Percentiles rank a stretch among this genome's conserved stretches.
Evolutionary conservation across 495 filamentous ascomycete genomes (phyloP).

Genomic region (Penicillium cinerascens): DNA sequence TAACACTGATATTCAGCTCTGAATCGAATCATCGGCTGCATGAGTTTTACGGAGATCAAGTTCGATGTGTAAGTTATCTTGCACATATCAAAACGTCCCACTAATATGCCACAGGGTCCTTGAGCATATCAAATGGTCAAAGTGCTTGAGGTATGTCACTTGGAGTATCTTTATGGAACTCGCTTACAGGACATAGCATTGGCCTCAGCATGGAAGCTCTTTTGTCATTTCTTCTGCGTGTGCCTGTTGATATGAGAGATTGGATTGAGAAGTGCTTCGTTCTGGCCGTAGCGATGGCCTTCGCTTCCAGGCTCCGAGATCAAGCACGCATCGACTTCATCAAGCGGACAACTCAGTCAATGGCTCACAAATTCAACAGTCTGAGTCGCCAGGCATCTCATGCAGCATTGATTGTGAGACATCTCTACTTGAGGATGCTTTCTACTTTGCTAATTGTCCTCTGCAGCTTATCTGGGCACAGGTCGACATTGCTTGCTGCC

Average conservation of each 20-base stretch:
- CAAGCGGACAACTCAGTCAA: conserved; percentile 33
- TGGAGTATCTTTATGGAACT: background rate
- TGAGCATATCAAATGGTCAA: background rate
- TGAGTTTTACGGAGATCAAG: background rate
- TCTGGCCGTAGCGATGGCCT: conserved; percentile 22
- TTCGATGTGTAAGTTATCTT: background rate
- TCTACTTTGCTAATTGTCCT: conserved; percentile 12
- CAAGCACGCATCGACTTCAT: conserved; percentile 26
- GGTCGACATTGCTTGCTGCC: conserved; percentile 54
- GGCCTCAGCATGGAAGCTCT: conserved; percentile 42
- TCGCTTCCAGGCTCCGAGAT: conserved; percentile 20
- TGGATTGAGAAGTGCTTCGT: conserved; percentile 66
- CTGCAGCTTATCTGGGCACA: conserved; percentile 73
- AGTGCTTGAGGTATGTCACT: background rate
- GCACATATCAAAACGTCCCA: background rate
- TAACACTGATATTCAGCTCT: background rate
- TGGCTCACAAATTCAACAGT: conserved; percentile 29
- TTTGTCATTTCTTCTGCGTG: conserved; percentile 52
- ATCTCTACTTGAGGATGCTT: background rate
- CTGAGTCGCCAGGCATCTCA: conserved; percentile 59
- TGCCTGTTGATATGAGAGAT: conserved; percentile 36
- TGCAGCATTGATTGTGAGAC: conserved; percentile 64
- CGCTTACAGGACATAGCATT: background rate
- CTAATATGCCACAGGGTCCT: background rate
- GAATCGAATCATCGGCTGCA: background rate